Base-by-base conservation (phyloP, 495 filamentous ascomycete genomes). In the Bombardia bombarda region DNA sequence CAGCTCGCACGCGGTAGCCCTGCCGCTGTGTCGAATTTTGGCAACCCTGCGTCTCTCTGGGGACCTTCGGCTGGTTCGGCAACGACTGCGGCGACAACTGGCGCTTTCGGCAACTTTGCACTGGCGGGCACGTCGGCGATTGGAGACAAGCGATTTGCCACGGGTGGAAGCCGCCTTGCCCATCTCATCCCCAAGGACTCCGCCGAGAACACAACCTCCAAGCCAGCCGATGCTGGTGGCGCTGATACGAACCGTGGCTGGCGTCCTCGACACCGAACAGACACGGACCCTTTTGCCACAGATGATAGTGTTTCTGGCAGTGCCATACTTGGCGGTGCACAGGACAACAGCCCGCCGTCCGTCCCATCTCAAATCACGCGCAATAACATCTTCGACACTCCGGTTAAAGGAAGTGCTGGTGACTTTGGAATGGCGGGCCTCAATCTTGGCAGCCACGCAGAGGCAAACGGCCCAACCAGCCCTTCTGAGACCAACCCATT, bases 401-500 rank as follows among this genome's bases (percentile, higher is more conserved):
- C 82, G 24, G 54, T 77, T 45, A 69, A 81, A 63, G 68, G 77
- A 60, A 65, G 65, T 45, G 62, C 74, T 9, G 63, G 68, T 4
- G 75, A 79, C 34, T 89, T 95, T 55, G 89, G 86, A n/a, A 89
- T 90, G 80, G 77, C 85, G 7, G 85, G 83, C 23, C 76, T 87
- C 37, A 51, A 78, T 72, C 34, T 84, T 72, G 61, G 84, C 71
- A 39, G 82, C 42, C 51, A 55, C 69, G 51, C 41, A 14, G 55
- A 63, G 49, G 62, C 58, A 72, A 50, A 80, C 70, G 52, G 74
- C 68, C 33, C 77, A 51, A 43, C 85, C 47, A 97, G 93, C 55
- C 93, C 92, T 26, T 92, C 90, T 0, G 88, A 95, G 47, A 97
- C 92, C 1, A 98, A 98, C 61, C 93, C 92, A n/a, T 98, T 90